Base-by-base conservation (phyloP, 257 asterid genomes). In the Penstemon eatonii region DNA sequence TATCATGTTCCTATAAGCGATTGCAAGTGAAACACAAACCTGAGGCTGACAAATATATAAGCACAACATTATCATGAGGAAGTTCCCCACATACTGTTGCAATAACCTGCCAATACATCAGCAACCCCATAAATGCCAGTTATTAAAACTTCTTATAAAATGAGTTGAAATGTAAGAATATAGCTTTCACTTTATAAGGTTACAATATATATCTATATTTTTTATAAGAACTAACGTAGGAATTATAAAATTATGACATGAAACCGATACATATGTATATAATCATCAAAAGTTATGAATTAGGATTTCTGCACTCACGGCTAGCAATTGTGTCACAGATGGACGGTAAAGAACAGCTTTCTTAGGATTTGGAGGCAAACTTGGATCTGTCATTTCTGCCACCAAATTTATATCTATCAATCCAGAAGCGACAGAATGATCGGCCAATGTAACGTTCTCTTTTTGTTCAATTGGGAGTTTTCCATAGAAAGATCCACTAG, bases 321-420 rank as follows among this genome's bases (percentile, higher is more conserved):
- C 83, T 76, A 89, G 46, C 68, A 93, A 78, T 71, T 90, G 96
- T 41, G 99, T 85, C 73, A 82, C 89, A 59, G 92, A 78, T 25
- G 99, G 96, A 61, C 96, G 96, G 69, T 93, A 81, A 25, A 93
- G 88, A 65, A 93, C 79, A 53, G 94, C 93, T 80, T 93, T 93
- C 75, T 82, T 90, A 33, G 99, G 96, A 79, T 93, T 93, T 64
- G 97, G 95, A 41, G 99, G 99, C 74, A 93, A 78, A 79, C 83
- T 85, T 68, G 99, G 94, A 86, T 93, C 97, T 36, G 90, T 76
- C 92, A 91, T 84, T 73, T 90, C 99, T 54, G 95, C 97, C 51
- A 80, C 79, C 86, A 91, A 67, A 75, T 84, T 89, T 66, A 93
- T 75, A 73, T 90, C 95, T 70, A 90, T 93, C 79, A 87, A 72